Percentiles rank a stretch among this genome's conserved stretches.
Conservation (phyloP, 495 filamentous ascomycete genomes). For the Neurospora sp. region DNA sequence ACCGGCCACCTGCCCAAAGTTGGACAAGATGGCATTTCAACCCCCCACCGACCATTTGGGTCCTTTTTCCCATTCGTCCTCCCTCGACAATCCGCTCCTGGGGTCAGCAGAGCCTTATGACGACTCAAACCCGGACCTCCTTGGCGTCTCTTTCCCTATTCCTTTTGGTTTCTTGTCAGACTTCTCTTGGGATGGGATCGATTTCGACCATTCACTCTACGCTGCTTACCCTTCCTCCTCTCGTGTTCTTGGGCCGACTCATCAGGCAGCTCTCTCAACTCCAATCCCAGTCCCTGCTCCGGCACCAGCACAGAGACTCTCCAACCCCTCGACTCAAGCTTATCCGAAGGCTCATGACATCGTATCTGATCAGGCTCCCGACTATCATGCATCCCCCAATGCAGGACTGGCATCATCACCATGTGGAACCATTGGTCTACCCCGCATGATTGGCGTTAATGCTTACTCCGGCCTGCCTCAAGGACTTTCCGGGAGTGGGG, state of each 20-base stretch:
- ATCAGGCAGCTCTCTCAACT: neutral
- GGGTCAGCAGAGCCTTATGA: neutral
- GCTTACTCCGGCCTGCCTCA: neutral
- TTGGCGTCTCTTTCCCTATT: neutral
- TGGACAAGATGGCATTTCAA: neutral
- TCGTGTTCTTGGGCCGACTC: neutral
- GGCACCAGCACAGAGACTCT: neutral
- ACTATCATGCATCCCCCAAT: neutral
- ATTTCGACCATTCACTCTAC: neutral
- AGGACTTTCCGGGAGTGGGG: neutral
- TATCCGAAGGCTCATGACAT: neutral
- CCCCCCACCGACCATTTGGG: neutral
- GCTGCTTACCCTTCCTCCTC: neutral
- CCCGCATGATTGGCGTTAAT: neutral
- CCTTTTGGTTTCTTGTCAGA: neutral
- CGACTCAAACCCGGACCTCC: neutral
- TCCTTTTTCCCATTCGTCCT: neutral
- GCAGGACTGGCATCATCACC: neutral
- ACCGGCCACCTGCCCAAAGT: neutral
- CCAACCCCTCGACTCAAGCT: neutral
- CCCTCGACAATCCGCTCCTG: neutral
- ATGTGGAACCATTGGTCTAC: neutral
- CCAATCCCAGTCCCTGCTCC: neutral
- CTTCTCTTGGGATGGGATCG: neutral
- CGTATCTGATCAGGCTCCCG: neutral